Percentiles rank a stretch among this genome's conserved stretches.
These are phyloP conservation scores for Rugonectria rugulosa DNA, from an alignment of 2,329 filamentous ascomycete genomes.

Conservation along the genomic window DNA sequence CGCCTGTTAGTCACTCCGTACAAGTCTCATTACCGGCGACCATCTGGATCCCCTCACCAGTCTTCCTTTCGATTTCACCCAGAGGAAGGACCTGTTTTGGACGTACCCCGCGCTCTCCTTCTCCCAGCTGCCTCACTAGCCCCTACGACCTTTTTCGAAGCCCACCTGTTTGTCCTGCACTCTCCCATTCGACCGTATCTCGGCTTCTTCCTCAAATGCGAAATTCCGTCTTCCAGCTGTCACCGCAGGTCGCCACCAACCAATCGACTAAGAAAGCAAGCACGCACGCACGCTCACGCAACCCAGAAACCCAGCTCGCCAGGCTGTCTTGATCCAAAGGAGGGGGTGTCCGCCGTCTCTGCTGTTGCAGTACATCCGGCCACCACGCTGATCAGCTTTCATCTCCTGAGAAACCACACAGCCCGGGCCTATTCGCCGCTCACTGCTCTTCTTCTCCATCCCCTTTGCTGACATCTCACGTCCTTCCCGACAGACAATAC, in stretches of 20 bases:
- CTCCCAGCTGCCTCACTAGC: constrained; percentile 2
- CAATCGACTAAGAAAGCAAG: constrained; percentile 25
- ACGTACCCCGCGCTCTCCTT: not conserved
- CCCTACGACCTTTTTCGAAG: not conserved
- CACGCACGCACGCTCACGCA: constrained; percentile 29
- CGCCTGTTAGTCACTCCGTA: constrained; percentile 16
- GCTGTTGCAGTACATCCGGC: constrained; percentile 34
- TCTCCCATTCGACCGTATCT: not conserved
- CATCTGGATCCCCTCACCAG: constrained; percentile 22
- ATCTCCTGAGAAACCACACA: constrained; percentile 30
- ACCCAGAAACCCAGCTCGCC: constrained; percentile 27
- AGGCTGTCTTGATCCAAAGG: constrained; percentile 30
- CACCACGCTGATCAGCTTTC: constrained; percentile 38
- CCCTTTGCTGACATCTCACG: constrained; percentile 42
- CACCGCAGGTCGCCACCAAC: constrained; percentile 20
- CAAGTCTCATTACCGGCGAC: constrained; percentile 14
- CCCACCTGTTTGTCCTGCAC: not conserved
- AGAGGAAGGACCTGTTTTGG: not conserved
- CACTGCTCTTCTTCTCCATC: constrained; percentile 37
- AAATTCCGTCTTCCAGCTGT: constrained; percentile 11
- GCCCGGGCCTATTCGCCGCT: constrained; percentile 38
- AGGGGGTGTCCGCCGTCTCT: constrained; percentile 39
- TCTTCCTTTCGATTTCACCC: constrained; percentile 5
- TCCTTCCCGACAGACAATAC: constrained; percentile 39
- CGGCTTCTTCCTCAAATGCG: constrained; percentile 17